These are phyloP conservation scores for Cytidiella melzeri DNA, from an alignment of 768 basidiomycete genomes.

Conservation along the genomic window DNA sequence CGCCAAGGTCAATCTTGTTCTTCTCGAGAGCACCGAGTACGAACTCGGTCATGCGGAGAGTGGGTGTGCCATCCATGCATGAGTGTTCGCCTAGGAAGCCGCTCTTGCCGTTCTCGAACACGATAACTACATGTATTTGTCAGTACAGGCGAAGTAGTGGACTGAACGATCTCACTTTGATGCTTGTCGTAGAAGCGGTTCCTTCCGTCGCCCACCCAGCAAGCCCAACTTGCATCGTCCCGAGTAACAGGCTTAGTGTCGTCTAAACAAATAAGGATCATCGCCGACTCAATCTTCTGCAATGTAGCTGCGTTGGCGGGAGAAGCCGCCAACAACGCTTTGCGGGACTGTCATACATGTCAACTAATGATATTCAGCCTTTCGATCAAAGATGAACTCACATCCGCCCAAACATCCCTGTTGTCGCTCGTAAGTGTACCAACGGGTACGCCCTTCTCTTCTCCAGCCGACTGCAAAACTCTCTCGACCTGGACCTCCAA, in stretches of 20 bases:
- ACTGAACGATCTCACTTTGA: conserved; percentile 53
- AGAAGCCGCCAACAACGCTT: conserved; percentile 57
- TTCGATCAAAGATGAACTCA: conserved; percentile 26
- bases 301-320: conserved; percentile 60
- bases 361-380: no score
- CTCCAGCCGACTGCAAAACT: conserved; percentile 60
- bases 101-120: conserved; percentile 91
- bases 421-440: conserved; percentile 88
- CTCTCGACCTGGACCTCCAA: conserved; percentile 77
- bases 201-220: conserved; percentile 86
- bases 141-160: neutral
- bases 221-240: conserved; percentile 73
- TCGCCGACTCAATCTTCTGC: conserved; percentile 81
- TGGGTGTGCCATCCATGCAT: conserved; percentile 93
- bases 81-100: conserved; percentile 89
- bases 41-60: conserved; percentile 93
- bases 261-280: conserved; percentile 83
- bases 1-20: conserved; percentile 72
- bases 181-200: conserved; percentile 98
- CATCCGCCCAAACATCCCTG: conserved; percentile 85
- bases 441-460: conserved; percentile 37
- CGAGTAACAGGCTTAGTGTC: conserved; percentile 75
- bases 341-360: conserved; percentile 44
- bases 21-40: conserved; percentile 68
- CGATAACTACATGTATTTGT: conserved; percentile 57